phyloP scores from a whole-genome alignment of 352 stramenopile genomes.

The Pythium aristosporum region DNA sequence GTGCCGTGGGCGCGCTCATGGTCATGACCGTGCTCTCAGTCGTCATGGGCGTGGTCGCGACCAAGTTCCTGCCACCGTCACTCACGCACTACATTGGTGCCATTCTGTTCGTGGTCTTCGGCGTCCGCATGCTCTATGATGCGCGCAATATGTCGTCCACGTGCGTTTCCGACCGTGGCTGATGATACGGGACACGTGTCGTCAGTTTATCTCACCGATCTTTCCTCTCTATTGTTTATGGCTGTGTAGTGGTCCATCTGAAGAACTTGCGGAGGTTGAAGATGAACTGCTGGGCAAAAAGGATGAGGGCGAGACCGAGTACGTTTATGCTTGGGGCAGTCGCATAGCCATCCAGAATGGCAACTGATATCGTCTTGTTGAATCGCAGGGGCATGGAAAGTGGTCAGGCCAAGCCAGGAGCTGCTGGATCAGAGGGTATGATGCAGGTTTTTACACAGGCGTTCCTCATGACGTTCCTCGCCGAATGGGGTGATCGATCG shows the following conservation, averaged over 20 bases:
- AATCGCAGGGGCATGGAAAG: conserved; percentile 30
- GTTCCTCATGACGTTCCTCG: conserved; percentile 98
- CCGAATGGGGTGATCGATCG: conserved; percentile 98
- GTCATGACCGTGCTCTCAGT: conserved; percentile 98
- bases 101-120: conserved; percentile 96
- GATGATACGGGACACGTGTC: neutral
- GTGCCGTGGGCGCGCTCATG: conserved; percentile 93
- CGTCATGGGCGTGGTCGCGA: conserved; percentile 96
- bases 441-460: conserved; percentile 92
- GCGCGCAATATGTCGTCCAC: conserved; percentile 77
- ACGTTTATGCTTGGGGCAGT: conserved; percentile 13
- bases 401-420: conserved; percentile 26
- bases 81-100: conserved; percentile 97
- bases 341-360: neutral
- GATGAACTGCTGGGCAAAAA: conserved; percentile 87
- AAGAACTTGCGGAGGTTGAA: conserved; percentile 80
- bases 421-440: conserved; percentile 44
- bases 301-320: conserved; percentile 62
- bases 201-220: neutral
- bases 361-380: neutral
- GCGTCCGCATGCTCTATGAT: conserved; percentile 92
- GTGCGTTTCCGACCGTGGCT: conserved; percentile 32
- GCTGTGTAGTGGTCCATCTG: conserved; percentile 56
- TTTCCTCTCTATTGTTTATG: neutral
- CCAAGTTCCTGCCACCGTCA: conserved; percentile 90